Evolutionary conservation across 1,139 yeast genomes (phyloP), one percentile per base, ranked within the genome.

Genomic region (Entelexis paramagnoliae): DNA sequence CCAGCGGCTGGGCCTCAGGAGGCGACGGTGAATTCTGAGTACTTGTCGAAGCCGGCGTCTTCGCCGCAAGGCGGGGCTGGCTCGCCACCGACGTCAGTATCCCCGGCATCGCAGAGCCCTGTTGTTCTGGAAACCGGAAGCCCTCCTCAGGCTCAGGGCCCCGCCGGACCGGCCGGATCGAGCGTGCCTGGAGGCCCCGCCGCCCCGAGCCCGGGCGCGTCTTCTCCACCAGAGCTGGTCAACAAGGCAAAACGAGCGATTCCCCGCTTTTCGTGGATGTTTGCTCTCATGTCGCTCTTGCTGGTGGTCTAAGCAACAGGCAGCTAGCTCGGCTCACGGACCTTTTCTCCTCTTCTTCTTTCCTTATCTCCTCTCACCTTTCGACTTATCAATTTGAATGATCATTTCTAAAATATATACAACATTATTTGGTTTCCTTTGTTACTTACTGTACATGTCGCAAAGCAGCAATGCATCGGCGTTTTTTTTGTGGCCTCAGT

Each of bases 21-120:
- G 26, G 55, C 57, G 8, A 53, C 56, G 2, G 51, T 44, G 22
- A 44, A 47, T 33, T 48, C 57, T 3, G 46, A 44, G 36, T 47
- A 32, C 22, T 28, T 52, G 30, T 10, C 29, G 11, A 24, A 32
- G 8, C 42, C 42, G 20, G 17, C 39, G 4, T 9, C 24, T 17
- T 13, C 24, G n/a, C 20, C 24, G 6, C 39, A 35, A 35, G 39
- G 14, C 5, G 34, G 14, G 8, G 39, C 13, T 10, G 10, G 13
- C 24, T 5, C 28, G 28, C 5, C 41, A 5, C 5, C 28, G n/a
- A n/a, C 41, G 9, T n/a, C 26, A 22, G 41, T 9, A 2, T 22
- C 41, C 4, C 41, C 41, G 6, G 24, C 4, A 22, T 22, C 24
- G 9, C 24, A 36, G 17, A 16, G 28, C 8, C 41, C 28, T 20